Evolutionary conservation across 306 rosid genomes (phyloP).

Genomic region (Comarum palustre): DNA sequence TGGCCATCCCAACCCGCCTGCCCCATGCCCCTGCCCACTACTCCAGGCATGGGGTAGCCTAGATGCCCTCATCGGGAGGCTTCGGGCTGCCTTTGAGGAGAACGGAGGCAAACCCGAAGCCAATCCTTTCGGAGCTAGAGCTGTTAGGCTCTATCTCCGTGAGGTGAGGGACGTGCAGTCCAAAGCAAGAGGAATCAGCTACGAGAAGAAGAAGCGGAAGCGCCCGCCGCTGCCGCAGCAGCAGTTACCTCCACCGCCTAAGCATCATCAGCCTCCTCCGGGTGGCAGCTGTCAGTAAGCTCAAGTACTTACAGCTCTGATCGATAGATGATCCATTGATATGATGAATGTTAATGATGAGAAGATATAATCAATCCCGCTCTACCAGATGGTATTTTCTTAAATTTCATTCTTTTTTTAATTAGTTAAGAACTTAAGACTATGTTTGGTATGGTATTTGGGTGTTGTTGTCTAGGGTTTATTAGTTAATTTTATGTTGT

Average conservation of each 20-base stretch:
- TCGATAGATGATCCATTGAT: neutral
- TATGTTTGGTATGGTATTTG: constrained; percentile 13
- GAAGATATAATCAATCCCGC: neutral
- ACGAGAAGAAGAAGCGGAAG: constrained; percentile 93
- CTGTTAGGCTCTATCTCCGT: constrained; percentile 88
- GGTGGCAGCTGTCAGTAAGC: constrained; percentile 49
- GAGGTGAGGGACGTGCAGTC: constrained; percentile 98
- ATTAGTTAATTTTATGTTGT: constrained; percentile 2
- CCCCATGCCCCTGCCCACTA: constrained; percentile 94
- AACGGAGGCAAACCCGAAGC: constrained; percentile 93
- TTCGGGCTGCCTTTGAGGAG: constrained; percentile 95
- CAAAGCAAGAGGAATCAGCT: constrained; percentile 95
- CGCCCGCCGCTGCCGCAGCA: constrained; percentile 48
- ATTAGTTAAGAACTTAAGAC: neutral
- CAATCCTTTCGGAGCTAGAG: constrained; percentile 94
- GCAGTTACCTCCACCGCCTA: constrained; percentile 13
- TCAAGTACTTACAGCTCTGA: neutral
- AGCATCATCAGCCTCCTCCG: constrained; percentile 39
- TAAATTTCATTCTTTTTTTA: neutral
- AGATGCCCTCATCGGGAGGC: constrained; percentile 91
- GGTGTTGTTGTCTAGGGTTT: constrained; percentile 21
- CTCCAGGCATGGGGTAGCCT: constrained; percentile 99
- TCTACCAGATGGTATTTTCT: constrained; percentile 8
- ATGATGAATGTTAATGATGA: neutral
- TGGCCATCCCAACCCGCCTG: constrained; percentile 94